Evolutionary conservation across 495 filamentous ascomycete genomes (phyloP), one percentile per base, ranked within the genome.

Genomic region (Aspergillus ostianus): DNA sequence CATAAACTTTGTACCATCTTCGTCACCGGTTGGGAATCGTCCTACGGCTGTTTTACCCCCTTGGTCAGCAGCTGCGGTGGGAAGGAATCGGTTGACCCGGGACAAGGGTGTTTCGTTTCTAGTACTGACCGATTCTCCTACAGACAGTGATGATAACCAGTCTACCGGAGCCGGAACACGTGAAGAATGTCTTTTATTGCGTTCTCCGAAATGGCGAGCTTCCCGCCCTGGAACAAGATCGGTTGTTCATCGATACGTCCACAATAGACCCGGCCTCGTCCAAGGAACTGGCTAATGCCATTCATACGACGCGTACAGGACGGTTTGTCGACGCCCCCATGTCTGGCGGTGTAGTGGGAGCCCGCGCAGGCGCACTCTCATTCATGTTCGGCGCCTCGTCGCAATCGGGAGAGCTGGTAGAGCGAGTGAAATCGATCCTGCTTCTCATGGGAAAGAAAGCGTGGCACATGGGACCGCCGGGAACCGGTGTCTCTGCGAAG

Each of bases 191-290:
- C 19, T 94, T 87, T 64, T 70, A 81, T 44, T 77, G 81, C 12
- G 87, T 96, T 58, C 76, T 91, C 23, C 74, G 71, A 63, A 29
- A 69, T 21, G 72, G 73, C 48, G 50, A 75, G n/a, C 71, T 85
- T 5, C 75, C 73, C 17, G 41, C 56, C 23, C 53, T 73, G 2
- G 72, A 75, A 30, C 69, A 82, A 9, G 72, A 84, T 48, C 85
- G 87, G 19, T 64, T 92, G 21, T 91, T 91, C 67, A 90, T 93
- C 63, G 90, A 93, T 63, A 87, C 84, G 56, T 95, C 91, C 4
- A 96, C 91, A 10, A 95, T 96, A 58, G 91, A 96, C 69, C 90
- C 91, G 0, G 79, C 84, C 19, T 87, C 91, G 2, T 92, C 90
- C 3, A 82, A 82, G 56, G 79, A 85, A 58, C 82, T 92, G 29